Evolutionary conservation across 2,329 filamentous ascomycete species (phyloP).

Genomic region (Aurifilum marmelostoma): DNA sequence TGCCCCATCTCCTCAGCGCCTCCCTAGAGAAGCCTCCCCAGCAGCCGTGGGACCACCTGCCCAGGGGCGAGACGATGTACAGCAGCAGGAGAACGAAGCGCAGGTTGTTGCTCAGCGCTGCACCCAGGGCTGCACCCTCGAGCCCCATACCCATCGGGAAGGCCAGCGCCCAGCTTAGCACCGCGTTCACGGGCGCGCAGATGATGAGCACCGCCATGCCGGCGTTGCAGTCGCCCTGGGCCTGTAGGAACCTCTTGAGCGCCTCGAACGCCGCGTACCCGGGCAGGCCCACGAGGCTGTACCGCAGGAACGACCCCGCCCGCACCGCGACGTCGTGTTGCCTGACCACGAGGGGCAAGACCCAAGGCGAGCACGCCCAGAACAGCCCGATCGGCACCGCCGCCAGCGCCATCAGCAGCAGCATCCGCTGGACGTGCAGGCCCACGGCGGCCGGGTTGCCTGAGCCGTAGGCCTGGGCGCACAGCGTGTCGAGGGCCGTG

Average conservation of each 20-base stretch:
- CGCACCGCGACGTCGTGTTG: conserved; percentile 51
- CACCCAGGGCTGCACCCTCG: conserved; percentile 53
- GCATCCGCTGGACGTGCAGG: conserved; percentile 56
- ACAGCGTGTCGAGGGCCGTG: conserved; percentile 54
- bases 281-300: conserved; percentile 53
- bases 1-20: conserved; percentile 39
- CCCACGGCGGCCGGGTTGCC: conserved; percentile 52
- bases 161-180: conserved; percentile 54
- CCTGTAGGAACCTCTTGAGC: conserved; percentile 57
- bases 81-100: conserved; percentile 50
- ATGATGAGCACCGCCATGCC: conserved; percentile 51
- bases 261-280: conserved; percentile 59
- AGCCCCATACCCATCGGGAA: conserved; percentile 49
- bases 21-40: conserved; percentile 48
- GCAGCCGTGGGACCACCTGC: conserved; percentile 46
- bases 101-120: conserved; percentile 52
- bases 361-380: conserved; percentile 53
- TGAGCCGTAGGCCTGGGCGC: conserved; percentile 55
- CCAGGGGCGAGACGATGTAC: conserved; percentile 47
- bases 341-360: conserved; percentile 49
- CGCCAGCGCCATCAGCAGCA: conserved; percentile 51
- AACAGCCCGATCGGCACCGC: conserved; percentile 52
- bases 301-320: conserved; percentile 52
- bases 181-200: conserved; percentile 51
- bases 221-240: conserved; percentile 57